Evolutionary conservation across 2,329 filamentous ascomycete species (phyloP), one percentile per base, ranked within the genome.

Genomic region (Fusarium torulosum): DNA sequence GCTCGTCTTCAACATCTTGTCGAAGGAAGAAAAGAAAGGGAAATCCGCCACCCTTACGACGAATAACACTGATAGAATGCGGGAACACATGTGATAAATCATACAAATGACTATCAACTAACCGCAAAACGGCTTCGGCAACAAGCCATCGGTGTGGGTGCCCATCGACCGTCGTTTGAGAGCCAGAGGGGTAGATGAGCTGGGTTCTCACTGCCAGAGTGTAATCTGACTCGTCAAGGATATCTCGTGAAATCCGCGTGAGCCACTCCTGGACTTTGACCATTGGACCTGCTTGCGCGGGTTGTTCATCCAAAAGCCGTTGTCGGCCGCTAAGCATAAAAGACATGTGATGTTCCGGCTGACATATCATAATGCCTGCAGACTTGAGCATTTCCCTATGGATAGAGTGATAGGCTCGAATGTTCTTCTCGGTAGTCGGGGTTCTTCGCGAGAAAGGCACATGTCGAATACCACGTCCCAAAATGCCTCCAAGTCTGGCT

Each of bases 271-370:
- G 85, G 0, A 82, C 79, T 1, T 77, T 76, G 5, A 90, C 77
- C 82, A 91, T 86, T 0, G 74, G 71, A 0, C 67, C 74, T 0
- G 85, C 84, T 35, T 86, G 78, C 0, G 73, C 54, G 1, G 82
- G 66, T 9, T 81, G 77, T 4, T 77, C 76, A 41, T 90, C 84
- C 0, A 84, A 80, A 1, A 90, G 75, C 2, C 82, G 81, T 67
- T 91, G 87, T 1, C 87, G 71, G 0, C 87, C 87, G 59, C 87
- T 88, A 3, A 91, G 78, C 69, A 85, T 86, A 74, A 90, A 90
- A 0, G 89, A 91, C 7, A 92, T 77, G 1, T 88, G 78, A 61
- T 91, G 86, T 53, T 91, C 89, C 0, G 89, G 90, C 2, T 88
- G 81, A 0, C 83, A 81, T 0, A 92, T 75, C 21, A 92, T 80